These are phyloP conservation scores for Aspergillus baeticus DNA, from an alignment of 495 filamentous ascomycete species.

Conservation along the genomic window DNA sequence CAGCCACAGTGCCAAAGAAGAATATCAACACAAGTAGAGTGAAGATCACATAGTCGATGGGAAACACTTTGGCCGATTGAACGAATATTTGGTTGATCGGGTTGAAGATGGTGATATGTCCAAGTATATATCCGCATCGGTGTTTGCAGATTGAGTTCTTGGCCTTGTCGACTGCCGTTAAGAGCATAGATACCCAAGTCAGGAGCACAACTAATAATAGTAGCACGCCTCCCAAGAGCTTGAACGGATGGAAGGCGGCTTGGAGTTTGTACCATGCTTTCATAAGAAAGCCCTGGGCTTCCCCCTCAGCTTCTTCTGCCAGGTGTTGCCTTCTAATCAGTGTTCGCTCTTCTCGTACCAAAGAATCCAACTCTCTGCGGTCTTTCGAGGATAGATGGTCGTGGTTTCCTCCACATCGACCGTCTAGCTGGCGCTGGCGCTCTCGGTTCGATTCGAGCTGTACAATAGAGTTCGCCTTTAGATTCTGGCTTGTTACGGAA, in stretches of 20 bases:
- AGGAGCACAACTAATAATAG: constrained; percentile 68
- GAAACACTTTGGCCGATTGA: constrained; percentile 77
- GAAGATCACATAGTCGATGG: constrained; percentile 89
- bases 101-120: constrained; percentile 88
- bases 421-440: constrained; percentile 85
- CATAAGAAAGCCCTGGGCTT: constrained; percentile 67
- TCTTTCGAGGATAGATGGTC: constrained; percentile 79
- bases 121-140: constrained; percentile 91
- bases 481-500: constrained; percentile 70
- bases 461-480: constrained; percentile 70
- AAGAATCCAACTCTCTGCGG: constrained; percentile 79
- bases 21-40: constrained; percentile 78
- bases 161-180: constrained; percentile 94
- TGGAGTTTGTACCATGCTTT: constrained; percentile 73
- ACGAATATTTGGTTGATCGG: constrained; percentile 91
- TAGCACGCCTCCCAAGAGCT: constrained; percentile 79
- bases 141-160: constrained; percentile 90
- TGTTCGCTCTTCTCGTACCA: constrained; percentile 87
- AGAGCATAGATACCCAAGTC: constrained; percentile 87
- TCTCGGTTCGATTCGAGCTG: constrained; percentile 85
- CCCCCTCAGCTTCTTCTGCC: constrained; percentile 74
- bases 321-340: constrained; percentile 86
- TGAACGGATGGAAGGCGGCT: constrained; percentile 77
- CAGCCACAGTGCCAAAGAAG: constrained; percentile 82
- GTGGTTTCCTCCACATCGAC: constrained; percentile 73